Evolutionary conservation across 345 rosid genomes (phyloP), one percentile per base, ranked within the genome.

Genomic region (Pugionium dolabratum): DNA sequence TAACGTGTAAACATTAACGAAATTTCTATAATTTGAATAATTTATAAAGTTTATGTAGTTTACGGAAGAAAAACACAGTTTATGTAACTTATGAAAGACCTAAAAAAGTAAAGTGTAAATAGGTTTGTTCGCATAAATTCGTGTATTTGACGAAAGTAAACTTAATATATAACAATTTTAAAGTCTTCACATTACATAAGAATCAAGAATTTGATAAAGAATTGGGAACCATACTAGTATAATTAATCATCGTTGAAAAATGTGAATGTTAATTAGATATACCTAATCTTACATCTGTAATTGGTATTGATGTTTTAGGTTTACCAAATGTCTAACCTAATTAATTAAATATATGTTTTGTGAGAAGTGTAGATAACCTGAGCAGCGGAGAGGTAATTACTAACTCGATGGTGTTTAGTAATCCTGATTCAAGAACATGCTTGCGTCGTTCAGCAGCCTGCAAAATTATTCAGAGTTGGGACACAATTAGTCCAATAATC

Each of bases 301-400:
- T 11, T 59, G 59, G 33, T 42, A 69, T 33, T 28, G 43, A 33
- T 59, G 27, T 27, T 41, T 26, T 40, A 2, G 39, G 54, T 57
- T 57, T 39, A 29, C 65, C 53, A 34, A 32, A 11, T 32, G 4
- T 25, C 9, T 46, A 37, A 36, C 40, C 2, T 36, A 46, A 37
- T 37, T 37, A 6, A 37, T 4, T 4, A 37, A 4, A 37, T 3
- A 4, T 4, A 37, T 25, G 34, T 40, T 46, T 8, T 36, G 39
- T 37, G 1, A 53, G 33, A 40, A 8, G 11, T 62, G 27, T 71
- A 18, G 18, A 18, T 18, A 18, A 71, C 76, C 76, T 66, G 29
- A 40, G 52, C 43, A 76, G 59, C 0, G 79, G 73, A 29, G 79
- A 76, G 32, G 76, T 67, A 34, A 76, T 35, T 29, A 76, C 79